Base-by-base conservation (phyloP, 2,329 filamentous ascomycete genomes). In the Ophiostoma populinum region DNA sequence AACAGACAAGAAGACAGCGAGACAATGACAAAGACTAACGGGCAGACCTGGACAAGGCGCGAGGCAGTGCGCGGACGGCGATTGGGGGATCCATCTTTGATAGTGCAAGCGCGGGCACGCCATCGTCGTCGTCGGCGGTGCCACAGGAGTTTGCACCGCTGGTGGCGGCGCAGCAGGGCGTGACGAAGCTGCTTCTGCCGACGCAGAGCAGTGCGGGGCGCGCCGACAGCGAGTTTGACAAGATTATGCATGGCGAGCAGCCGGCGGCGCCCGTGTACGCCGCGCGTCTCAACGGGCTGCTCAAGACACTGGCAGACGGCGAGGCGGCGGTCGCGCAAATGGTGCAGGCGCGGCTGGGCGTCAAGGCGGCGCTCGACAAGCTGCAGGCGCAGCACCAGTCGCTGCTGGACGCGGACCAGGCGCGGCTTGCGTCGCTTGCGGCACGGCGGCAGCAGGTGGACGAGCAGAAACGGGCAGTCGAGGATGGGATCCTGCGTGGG, bases 191-290 rank as follows among this genome's bases (percentile, higher is more conserved):
- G 34, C 67, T 75, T 15, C 59, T 78, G 9, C 65, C 74, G 8
- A 67, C 76, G 12, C 80, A 75, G 49, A 70, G 72, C 3, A 67
- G 75, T 2, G 55, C 81, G 31, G 70, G 70, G 35, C 68, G 70
- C 10, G 85, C 87, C 29, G 78, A 80, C 44, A 63, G 75, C 43
- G 87, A 95, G 45, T 94, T 83, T 49, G 72, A 79, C 34, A 92
- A 87, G 53, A 65, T 92, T 49, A 80, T 44, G 25, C 36, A 42
- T 32, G 32, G 35, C 22, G 16, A 33, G 21, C 29, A 75, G 36
- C 83, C 87, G 0, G 79, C 83, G 0, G 77, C 86, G 1, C 86
- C 90, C 1, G 86, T 98, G 15, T 82, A 92, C 50, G 90, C 90
- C 2, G 87, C 87, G 11, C 78, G 83, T 19, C 69, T 98, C 7